A percentile compares a stretch with the other conserved stretches of the same genome.
Conservation (phyloP, 2,329 filamentous ascomycete species). For the Teratosphaeriaceae sp. region DNA sequence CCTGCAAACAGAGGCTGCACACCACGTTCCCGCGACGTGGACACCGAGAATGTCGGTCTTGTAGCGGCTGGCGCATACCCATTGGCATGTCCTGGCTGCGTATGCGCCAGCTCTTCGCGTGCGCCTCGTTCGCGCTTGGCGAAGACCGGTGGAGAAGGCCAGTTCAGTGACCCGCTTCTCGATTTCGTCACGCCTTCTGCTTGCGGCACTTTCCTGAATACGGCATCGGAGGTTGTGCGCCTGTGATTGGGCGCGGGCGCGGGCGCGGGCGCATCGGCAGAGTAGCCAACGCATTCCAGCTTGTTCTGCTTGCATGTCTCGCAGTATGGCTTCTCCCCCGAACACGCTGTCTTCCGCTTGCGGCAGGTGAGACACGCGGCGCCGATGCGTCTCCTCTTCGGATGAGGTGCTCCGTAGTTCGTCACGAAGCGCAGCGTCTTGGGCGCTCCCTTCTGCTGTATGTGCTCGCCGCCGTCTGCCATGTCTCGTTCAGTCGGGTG, state of each 20-base stretch:
- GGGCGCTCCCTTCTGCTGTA: slow-evolving; percentile 10
- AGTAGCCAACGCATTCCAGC: slow-evolving; percentile 42
- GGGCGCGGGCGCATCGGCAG: slow-evolving; percentile 26
- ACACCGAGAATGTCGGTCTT: not conserved
- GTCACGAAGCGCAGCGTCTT: slow-evolving; percentile 61
- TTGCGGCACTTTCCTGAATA: slow-evolving; percentile 2
- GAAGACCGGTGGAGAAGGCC: not conserved
- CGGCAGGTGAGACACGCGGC: slow-evolving; percentile 54
- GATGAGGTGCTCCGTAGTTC: slow-evolving; percentile 72
- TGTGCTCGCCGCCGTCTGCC: too few relatives aligned
- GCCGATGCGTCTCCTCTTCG: slow-evolving; percentile 68
- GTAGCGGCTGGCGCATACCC: not conserved
- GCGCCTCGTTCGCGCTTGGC: not conserved
- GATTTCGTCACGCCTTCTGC: not conserved
- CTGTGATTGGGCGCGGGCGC: slow-evolving; percentile 11
- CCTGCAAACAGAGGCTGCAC: slow-evolving; percentile 24
- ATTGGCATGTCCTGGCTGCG: not conserved
- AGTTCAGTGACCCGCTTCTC: not conserved
- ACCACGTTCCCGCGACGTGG: not conserved
- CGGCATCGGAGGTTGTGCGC: slow-evolving; percentile 12
- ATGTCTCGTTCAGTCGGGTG: too few relatives aligned
- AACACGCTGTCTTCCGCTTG: slow-evolving; percentile 45
- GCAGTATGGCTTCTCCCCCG: slow-evolving; percentile 38
- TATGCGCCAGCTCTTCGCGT: not conserved
- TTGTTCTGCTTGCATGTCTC: slow-evolving; percentile 43